Percentiles rank a stretch among this genome's conserved stretches.
Evolutionary conservation across 768 basidiomycete genomes (phyloP).

Genomic region (Xerocomellus chrysenteron): DNA sequence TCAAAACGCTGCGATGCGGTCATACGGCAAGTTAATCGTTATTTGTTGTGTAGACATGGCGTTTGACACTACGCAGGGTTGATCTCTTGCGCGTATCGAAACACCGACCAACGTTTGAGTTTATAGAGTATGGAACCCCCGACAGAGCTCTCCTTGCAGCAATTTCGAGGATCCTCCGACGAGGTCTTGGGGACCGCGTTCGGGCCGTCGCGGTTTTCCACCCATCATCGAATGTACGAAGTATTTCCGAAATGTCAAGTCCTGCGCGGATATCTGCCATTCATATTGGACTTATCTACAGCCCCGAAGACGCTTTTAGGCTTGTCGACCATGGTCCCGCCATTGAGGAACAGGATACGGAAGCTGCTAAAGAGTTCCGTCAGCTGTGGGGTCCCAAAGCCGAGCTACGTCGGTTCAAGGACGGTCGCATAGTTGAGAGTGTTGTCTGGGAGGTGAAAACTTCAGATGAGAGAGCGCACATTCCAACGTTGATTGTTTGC

Average conservation of each 20-base stretch:
- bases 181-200: conserved; percentile 73
- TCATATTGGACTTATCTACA: conserved; percentile 73
- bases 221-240: conserved; percentile 44
- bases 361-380: conserved; percentile 60
- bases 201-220: conserved; percentile 64
- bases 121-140: conserved; percentile 56
- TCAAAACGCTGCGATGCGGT: conserved; percentile 72
- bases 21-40: conserved; percentile 46
- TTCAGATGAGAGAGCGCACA: conserved; percentile 73
- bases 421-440: conserved; percentile 87
- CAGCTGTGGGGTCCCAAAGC: conserved; percentile 91
- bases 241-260: conserved; percentile 55
- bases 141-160: conserved; percentile 54
- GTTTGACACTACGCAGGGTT: conserved; percentile 42
- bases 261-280: conserved; percentile 48
- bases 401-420: conserved; percentile 93
- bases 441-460: conserved; percentile 95
- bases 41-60: background rate
- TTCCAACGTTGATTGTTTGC: conserved; percentile 71
- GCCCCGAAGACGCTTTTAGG: conserved; percentile 70
- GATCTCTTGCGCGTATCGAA: conserved; percentile 41
- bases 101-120: conserved; percentile 40
- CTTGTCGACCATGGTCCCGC: conserved; percentile 92
- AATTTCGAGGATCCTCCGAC: conserved; percentile 49
- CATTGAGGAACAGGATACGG: conserved; percentile 57